phyloP scores from a whole-genome alignment of 768 basidiomycete species.

The Phylloporus sp. region DNA sequence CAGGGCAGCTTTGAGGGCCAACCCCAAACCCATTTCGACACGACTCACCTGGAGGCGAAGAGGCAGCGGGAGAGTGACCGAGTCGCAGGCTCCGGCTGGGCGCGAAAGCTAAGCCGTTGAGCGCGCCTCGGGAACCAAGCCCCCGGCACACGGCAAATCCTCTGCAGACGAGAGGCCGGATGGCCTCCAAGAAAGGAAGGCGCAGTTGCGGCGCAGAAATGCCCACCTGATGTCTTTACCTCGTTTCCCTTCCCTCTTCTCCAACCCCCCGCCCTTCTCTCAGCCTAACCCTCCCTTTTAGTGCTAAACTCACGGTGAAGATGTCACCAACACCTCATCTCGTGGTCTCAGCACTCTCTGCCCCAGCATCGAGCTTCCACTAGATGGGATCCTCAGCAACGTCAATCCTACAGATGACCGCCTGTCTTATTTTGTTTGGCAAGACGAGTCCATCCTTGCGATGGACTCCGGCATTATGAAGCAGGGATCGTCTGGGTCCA shows the following conservation, averaged over 20 bases:
- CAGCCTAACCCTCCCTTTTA: constrained; percentile 60
- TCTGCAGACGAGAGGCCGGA: too few species aligned
- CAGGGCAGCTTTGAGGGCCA: too few species aligned
- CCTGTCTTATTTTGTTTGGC: not conserved
- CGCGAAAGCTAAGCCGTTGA: too few species aligned
- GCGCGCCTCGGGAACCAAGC: too few species aligned
- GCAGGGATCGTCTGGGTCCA: constrained; percentile 22
- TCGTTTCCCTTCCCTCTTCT: constrained; percentile 70
- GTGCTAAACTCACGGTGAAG: constrained; percentile 73
- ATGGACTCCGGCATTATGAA: constrained; percentile 25
- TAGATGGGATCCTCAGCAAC: constrained; percentile 67
- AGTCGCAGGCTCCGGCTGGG: too few species aligned
- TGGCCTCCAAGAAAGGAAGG: too few species aligned
- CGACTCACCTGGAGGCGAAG: too few species aligned
- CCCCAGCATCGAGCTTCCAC: constrained; percentile 79
- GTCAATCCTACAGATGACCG: constrained; percentile 25
- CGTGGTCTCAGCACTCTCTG: constrained; percentile 59
- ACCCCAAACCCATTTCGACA: too few species aligned
- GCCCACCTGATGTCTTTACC: constrained; percentile 36
- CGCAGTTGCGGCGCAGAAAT: too few species aligned
- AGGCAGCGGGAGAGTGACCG: too few species aligned
- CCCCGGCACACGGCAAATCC: too few species aligned
- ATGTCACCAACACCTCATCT: constrained; percentile 44
- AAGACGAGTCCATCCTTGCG: constrained; percentile 2
- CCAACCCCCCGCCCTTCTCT: constrained; percentile 64